Conservation (phyloP, 805 yeast species). For the Teunomyces aglyptinius region DNA sequence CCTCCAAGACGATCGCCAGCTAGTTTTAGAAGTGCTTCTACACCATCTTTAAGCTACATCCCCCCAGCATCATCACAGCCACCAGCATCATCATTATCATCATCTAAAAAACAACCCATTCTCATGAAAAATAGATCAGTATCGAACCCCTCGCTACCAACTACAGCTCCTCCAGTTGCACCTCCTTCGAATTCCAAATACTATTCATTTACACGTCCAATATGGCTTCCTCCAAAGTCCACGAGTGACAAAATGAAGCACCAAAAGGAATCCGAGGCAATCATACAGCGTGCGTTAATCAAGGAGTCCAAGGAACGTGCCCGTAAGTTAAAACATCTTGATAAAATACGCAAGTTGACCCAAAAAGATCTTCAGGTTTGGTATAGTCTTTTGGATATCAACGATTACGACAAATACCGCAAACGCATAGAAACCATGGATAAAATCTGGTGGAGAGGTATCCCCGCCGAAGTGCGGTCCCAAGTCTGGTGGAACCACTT, state of each 20-base stretch:
- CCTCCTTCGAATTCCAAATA: slow-evolving; percentile 10
- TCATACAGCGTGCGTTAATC: slow-evolving; percentile 41
- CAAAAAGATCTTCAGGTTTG: slow-evolving; percentile 32
- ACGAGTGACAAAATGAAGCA: slow-evolving; percentile 53
- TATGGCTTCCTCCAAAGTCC: slow-evolving; percentile 65
- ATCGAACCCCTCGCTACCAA: slow-evolving; percentile 7
- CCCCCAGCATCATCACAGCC: neutral
- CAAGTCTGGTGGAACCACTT: slow-evolving; percentile 47
- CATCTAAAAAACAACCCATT: neutral
- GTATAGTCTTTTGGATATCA: slow-evolving; percentile 13
- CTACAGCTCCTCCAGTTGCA: neutral
- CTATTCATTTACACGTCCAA: slow-evolving; percentile 56
- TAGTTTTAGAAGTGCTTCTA: slow-evolving; percentile 4
- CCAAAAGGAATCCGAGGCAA: slow-evolving; percentile 47
- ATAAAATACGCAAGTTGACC: slow-evolving; percentile 30
- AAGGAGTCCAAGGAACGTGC: slow-evolving; percentile 35
- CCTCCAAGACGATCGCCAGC: slow-evolving; percentile 5
- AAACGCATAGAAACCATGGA: slow-evolving; percentile 10
- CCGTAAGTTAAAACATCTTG: slow-evolving; percentile 27
- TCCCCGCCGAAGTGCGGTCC: slow-evolving; percentile 30
- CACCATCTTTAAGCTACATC: slow-evolving; percentile 1
- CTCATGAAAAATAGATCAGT: slow-evolving; percentile 3
- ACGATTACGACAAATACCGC: slow-evolving; percentile 7
- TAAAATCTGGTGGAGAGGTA: slow-evolving; percentile 24
- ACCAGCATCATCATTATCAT: neutral